A percentile compares a stretch with the other conserved stretches of the same genome.
Conservation (phyloP, 2,329 filamentous ascomycete species). For the Penicillium decumbens region DNA sequence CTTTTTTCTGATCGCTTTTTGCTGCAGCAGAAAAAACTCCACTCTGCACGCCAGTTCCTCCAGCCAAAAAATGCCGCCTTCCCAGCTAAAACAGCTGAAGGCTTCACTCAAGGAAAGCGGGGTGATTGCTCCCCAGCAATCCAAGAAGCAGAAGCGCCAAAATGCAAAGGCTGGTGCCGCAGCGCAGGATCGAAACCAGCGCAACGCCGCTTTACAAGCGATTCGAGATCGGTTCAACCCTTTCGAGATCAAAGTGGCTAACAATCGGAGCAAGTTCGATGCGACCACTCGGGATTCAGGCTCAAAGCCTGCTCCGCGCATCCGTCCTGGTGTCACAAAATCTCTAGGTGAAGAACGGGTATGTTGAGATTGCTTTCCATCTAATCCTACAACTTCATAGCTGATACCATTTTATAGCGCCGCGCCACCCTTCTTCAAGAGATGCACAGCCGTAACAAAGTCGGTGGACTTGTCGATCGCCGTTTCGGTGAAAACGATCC, state of each 20-base stretch:
- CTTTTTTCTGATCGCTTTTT: slow-evolving; percentile 22
- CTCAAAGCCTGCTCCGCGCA: slow-evolving; percentile 54
- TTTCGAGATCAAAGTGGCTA: slow-evolving; percentile 83
- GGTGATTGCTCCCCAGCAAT: slow-evolving; percentile 84
- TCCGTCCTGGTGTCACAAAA: slow-evolving; percentile 77
- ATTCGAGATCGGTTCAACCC: slow-evolving; percentile 98
- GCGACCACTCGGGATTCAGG: slow-evolving; percentile 61
- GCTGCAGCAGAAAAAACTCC: slow-evolving; percentile 26
- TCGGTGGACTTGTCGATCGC: slow-evolving; percentile 85
- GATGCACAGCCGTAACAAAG: slow-evolving; percentile 82
- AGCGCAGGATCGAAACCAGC: slow-evolving; percentile 70
- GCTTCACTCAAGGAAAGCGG: slow-evolving; percentile 83
- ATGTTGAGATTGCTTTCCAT: slow-evolving; percentile 26
- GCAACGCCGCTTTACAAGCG: slow-evolving; percentile 69
- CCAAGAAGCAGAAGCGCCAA: slow-evolving; percentile 87
- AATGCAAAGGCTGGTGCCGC: slow-evolving; percentile 62
- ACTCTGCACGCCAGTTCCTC: slow-evolving; percentile 17
- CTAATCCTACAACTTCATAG: slow-evolving; percentile 1
- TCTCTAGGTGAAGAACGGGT: slow-evolving; percentile 81
- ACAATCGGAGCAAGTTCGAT: slow-evolving; percentile 76
- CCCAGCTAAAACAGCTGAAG: slow-evolving; percentile 94
- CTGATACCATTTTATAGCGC: slow-evolving; percentile 49
- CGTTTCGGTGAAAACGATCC: slow-evolving; percentile 95
- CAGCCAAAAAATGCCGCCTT: slow-evolving; percentile 70
- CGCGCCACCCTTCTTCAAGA: slow-evolving; percentile 81